Conservation (phyloP, 495 filamentous ascomycete species). For the Cercophora sp. region DNA sequence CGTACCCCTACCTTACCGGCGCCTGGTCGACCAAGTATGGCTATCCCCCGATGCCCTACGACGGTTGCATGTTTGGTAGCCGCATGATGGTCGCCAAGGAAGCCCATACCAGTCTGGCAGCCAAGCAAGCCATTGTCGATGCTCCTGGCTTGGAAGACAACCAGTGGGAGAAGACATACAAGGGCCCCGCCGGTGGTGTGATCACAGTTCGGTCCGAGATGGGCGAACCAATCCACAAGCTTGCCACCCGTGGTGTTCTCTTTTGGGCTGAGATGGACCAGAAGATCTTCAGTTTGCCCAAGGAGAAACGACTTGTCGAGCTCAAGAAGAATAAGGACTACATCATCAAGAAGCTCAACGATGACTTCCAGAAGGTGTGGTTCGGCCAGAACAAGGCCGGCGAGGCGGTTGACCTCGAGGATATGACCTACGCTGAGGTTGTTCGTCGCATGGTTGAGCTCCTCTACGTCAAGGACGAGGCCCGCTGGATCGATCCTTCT, state of each 20-base stretch:
- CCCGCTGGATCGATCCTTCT: conserved; percentile 88
- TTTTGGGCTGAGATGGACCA: conserved; percentile 99
- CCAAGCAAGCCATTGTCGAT: conserved; percentile 92
- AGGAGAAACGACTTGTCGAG: conserved; percentile 87
- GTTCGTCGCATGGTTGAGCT: conserved; percentile 91
- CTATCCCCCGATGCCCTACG: conserved; percentile 90
- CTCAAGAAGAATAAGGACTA: conserved; percentile 88
- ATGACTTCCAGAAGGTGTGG: conserved; percentile 98
- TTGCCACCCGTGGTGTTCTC: conserved; percentile 87
- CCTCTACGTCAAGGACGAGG: conserved; percentile 92
- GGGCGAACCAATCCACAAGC: conserved; percentile 98
- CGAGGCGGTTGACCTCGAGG: conserved; percentile 87
- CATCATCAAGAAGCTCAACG: conserved; percentile 96
- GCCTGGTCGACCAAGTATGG: conserved; percentile 79
- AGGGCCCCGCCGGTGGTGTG: conserved; percentile 83
- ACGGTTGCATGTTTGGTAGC: conserved; percentile 85
- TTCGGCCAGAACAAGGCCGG: conserved; percentile 85
- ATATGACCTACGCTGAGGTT: conserved; percentile 96
- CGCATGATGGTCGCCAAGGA: conserved; percentile 95
- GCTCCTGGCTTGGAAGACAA: conserved; percentile 81
- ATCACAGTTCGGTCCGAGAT: conserved; percentile 98
- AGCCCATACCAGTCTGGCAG: conserved; percentile 85
- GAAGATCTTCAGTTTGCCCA: conserved; percentile 94
- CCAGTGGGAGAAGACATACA: conserved; percentile 97
- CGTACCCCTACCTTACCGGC: conserved; percentile 89